Evolutionary conservation across 305 asterid genomes (phyloP).

Genomic region (Striga hermonthica): DNA sequence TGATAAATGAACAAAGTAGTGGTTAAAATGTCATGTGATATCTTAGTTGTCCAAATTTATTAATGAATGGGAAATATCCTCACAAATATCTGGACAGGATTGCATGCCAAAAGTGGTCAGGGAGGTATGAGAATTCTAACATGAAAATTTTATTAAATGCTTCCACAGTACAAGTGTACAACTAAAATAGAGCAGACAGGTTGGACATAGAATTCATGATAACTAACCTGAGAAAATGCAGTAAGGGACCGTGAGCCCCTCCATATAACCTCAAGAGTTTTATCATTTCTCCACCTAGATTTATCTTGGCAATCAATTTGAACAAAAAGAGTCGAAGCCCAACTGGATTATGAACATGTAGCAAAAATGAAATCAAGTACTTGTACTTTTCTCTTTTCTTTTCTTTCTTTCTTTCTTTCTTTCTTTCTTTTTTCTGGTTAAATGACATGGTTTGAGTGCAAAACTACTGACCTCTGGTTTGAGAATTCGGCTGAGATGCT

Average conservation of each 20-base stretch:
- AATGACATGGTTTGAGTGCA: not conserved
- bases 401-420: too few relatives aligned
- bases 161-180: conserved; percentile 25
- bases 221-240: conserved; percentile 73
- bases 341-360: conserved; percentile 46
- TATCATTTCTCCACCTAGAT: conserved; percentile 55
- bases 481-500: conserved; percentile 44
- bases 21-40: too few relatives aligned
- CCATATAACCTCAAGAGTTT: conserved; percentile 80
- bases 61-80: conserved; percentile 73
- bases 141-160: conserved; percentile 16
- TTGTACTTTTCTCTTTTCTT: not conserved
- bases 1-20: too few relatives aligned
- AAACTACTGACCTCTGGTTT: conserved; percentile 34
- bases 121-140: conserved; percentile 11
- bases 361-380: conserved; percentile 29
- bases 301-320: conserved; percentile 92
- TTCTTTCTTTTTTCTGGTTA: too few relatives aligned
- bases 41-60: too few relatives aligned
- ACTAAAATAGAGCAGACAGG: conserved; percentile 24
- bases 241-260: conserved; percentile 74
- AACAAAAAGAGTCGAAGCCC: conserved; percentile 89
- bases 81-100: conserved; percentile 58
- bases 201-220: conserved; percentile 23
- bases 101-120: conserved; percentile 33